Evolutionary conservation across 2,329 filamentous ascomycete species (phyloP), one percentile per base, ranked within the genome.

Genomic region (Gnomoniopsis smithogilvyi): DNA sequence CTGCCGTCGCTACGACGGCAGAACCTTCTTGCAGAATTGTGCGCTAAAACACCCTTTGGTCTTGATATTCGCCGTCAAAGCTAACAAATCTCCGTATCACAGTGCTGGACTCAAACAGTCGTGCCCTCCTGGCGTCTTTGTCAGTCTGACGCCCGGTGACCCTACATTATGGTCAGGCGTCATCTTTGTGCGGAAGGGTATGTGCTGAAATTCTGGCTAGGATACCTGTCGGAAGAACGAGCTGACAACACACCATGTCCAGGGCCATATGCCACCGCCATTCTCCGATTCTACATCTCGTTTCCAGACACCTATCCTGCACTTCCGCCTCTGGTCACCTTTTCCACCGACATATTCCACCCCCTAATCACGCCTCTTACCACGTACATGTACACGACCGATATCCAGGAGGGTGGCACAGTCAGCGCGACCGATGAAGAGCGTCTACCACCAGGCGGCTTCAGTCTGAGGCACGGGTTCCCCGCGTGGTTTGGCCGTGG

Each of bases 261-360:
- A 96, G 94, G 94, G 48, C 94, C 95, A 19, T 99, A 97, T 75
- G 83, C 91, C 21, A 88, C 90, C 60, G 91, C 92, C 50, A 84
- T 97, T 67, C 83, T 98, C 63, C 90, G 93, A 67, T 96, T 98
- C 74, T 88, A 95, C 66, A 89, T 98, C 64, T 88, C 88, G 24
- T 98, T 98, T 68, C 91, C 93, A 38, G 80, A 89, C 62, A 81
- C 83, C 43, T 97, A 96, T 71, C 94, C 94, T 14, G 76, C 81
- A 54, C 76, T 91, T 21, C 91, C 94, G 53, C 95, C 95, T 11
- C 80, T 93, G 19, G 85, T 99, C 64, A 94, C 89, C 56, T 96
- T 99, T 73, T 84, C 86, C 49, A 96, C 91, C 66, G 94, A 98
- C 71, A 89, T 98, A 65, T 99, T 98, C 73, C 94, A 99, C 72